Conservation (phyloP, 805 yeast species). For the Ogataea thermomethanolica region DNA sequence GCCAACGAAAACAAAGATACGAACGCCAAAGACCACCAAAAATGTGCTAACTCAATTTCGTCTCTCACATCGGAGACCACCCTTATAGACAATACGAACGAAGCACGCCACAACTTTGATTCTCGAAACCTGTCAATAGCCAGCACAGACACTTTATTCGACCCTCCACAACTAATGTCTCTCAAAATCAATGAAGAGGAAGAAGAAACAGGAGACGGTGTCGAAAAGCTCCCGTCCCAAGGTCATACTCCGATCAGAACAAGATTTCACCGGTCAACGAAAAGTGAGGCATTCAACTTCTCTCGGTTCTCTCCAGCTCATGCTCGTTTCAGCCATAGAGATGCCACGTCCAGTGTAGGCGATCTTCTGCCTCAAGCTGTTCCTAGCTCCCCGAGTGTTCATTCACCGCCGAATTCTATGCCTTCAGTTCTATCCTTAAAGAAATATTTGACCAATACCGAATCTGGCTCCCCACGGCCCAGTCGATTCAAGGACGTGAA, state of each 20-base stretch:
- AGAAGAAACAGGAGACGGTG: conserved; percentile 10
- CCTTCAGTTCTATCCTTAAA: conserved; percentile 12
- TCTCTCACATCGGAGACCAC: conserved; percentile 23
- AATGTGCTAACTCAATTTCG: conserved; percentile 20
- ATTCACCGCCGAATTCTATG: background rate
- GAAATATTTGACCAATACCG: conserved; percentile 16
- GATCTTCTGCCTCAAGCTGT: background rate
- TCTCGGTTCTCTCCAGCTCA: conserved; percentile 5
- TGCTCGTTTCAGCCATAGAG: conserved; percentile 8
- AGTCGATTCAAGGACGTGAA: conserved; percentile 24
- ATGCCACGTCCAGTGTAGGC: conserved; percentile 2
- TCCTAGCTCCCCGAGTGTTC: background rate
- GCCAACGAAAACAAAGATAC: conserved; percentile 3
- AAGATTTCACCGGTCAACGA: conserved; percentile 19
- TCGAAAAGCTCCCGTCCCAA: conserved; percentile 7
- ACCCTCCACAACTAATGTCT: conserved; percentile 15
- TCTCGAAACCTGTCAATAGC: conserved; percentile 17
- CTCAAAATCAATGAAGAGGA: conserved; percentile 21
- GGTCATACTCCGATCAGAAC: conserved; percentile 11
- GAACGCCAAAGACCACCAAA: conserved; percentile 13
- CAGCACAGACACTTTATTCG: conserved; percentile 23
- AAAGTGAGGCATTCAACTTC: conserved; percentile 15
- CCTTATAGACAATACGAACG: conserved; percentile 12
- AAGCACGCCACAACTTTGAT: background rate
- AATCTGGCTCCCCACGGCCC: conserved; percentile 16